Percentiles rank a stretch among this genome's conserved stretches.
Evolutionary conservation across 208 protist species (phyloP).

Genomic region (Trypanosomatidae sp.): DNA sequence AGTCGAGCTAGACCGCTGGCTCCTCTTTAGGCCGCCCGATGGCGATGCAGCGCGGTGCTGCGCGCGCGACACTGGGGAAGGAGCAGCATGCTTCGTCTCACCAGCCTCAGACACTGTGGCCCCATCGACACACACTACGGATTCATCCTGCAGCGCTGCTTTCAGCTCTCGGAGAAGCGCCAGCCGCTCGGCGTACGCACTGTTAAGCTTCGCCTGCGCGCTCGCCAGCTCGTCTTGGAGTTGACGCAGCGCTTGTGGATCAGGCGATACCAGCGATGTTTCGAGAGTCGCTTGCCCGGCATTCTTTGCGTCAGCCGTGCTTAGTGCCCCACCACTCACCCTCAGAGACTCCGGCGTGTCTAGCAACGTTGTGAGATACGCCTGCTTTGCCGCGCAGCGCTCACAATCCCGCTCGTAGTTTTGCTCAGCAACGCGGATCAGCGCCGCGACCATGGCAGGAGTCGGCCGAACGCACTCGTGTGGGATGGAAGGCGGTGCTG

Average conservation of each 20-base stretch:
- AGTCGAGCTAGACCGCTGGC: neutral
- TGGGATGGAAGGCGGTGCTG: neutral
- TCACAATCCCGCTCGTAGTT: constrained; percentile 13
- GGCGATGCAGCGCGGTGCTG: neutral
- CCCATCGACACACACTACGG: neutral
- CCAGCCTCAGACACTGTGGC: neutral
- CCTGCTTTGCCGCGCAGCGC: constrained; percentile 3
- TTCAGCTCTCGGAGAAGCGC: neutral
- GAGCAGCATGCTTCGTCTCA: neutral
- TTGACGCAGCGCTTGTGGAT: neutral
- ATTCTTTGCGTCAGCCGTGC: neutral
- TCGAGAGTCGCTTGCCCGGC: neutral
- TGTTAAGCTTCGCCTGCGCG: neutral
- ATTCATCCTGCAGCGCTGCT: neutral
- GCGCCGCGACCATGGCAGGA: constrained; percentile 14
- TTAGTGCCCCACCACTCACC: neutral
- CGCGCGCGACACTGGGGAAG: neutral
- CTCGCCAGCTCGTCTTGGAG: constrained; percentile 2
- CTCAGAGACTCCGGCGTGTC: neutral
- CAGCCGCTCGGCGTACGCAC: neutral
- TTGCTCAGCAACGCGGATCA: constrained; percentile 1
- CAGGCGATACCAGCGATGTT: neutral
- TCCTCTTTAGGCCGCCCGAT: neutral
- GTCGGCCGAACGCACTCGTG: constrained; percentile 17
- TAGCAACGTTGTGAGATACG: neutral